phyloP scores from a whole-genome alignment of 2,329 filamentous ascomycete species.

The Acephala macrosclerotiorum region DNA sequence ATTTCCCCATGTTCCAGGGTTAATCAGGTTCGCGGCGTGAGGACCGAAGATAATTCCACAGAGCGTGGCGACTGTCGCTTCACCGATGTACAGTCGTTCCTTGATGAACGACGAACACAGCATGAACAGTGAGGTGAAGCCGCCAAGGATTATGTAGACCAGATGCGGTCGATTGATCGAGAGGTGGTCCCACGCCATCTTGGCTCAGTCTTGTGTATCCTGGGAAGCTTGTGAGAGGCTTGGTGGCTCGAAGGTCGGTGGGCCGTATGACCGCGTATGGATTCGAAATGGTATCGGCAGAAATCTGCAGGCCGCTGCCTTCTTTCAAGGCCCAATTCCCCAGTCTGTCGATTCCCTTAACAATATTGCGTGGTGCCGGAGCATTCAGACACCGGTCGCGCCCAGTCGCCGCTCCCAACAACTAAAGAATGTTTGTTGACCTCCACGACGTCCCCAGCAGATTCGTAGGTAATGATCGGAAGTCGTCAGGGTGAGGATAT shows the following conservation, averaged over 20 bases:
- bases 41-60: conserved; percentile 91
- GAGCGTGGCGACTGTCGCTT: conserved; percentile 91
- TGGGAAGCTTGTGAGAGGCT: conserved; percentile 6
- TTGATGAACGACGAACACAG: conserved; percentile 97
- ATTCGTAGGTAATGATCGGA: conserved; percentile 15
- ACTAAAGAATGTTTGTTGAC: conserved; percentile 14
- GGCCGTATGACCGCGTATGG: neutral
- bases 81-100: conserved; percentile 97
- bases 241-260: neutral
- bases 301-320: neutral
- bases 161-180: conserved; percentile 93
- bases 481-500: conserved; percentile 16
- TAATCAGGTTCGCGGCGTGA: conserved; percentile 81
- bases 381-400: conserved; percentile 55
- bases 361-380: conserved; percentile 43
- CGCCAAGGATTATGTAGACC: conserved; percentile 98
- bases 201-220: conserved; percentile 23
- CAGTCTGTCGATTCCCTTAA: conserved; percentile 45
- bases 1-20: conserved; percentile 80
- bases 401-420: conserved; percentile 55
- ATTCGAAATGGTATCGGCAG: neutral
- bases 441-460: conserved; percentile 1
- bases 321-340: conserved; percentile 35
- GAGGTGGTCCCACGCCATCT: conserved; percentile 82
- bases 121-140: conserved; percentile 98